Conservation (phyloP, 1,139 yeast genomes). For the Saccharomycopsis hybrid region DNA sequence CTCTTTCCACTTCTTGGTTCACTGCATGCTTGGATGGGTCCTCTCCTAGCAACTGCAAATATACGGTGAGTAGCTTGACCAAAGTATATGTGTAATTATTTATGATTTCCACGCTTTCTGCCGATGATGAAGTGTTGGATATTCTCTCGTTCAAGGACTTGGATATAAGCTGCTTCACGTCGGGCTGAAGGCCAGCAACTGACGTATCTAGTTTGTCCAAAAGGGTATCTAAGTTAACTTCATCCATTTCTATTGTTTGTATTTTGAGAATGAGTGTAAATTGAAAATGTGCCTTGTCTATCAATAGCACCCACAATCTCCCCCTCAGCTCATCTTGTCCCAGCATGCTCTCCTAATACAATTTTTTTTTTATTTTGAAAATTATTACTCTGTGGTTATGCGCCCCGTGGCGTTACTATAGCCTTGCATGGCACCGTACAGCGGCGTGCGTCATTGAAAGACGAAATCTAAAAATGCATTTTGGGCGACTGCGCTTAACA, state of each 20-base stretch:
- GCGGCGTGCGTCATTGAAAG: too few relatives aligned
- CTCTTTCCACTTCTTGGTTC: constrained; percentile 63
- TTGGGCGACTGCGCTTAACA: too few relatives aligned
- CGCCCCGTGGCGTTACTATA: too few relatives aligned
- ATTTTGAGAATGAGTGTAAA: background rate
- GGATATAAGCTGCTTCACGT: constrained; percentile 26
- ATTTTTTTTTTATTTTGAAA: too few relatives aligned
- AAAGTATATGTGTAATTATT: constrained; percentile 34
- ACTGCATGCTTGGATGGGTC: constrained; percentile 56
- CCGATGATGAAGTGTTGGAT: constrained; percentile 26
- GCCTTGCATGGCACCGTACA: too few relatives aligned
- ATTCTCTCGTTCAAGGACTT: constrained; percentile 27
- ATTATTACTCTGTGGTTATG: too few relatives aligned
- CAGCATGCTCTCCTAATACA: too few relatives aligned
- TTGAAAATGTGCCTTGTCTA: background rate
- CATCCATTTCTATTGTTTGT: background rate
- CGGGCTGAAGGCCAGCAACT: constrained; percentile 23
- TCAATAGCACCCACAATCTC: too few relatives aligned
- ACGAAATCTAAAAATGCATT: too few relatives aligned
- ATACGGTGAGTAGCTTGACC: constrained; percentile 43
- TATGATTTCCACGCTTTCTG: constrained; percentile 28
- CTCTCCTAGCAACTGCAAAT: constrained; percentile 54
- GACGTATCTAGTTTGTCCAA: background rate
- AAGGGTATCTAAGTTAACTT: background rate
- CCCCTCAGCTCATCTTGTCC: too few relatives aligned